These are phyloP conservation scores for Alternaria infectoria DNA, from an alignment of 2,329 filamentous ascomycete genomes.

Conservation along the genomic window DNA sequence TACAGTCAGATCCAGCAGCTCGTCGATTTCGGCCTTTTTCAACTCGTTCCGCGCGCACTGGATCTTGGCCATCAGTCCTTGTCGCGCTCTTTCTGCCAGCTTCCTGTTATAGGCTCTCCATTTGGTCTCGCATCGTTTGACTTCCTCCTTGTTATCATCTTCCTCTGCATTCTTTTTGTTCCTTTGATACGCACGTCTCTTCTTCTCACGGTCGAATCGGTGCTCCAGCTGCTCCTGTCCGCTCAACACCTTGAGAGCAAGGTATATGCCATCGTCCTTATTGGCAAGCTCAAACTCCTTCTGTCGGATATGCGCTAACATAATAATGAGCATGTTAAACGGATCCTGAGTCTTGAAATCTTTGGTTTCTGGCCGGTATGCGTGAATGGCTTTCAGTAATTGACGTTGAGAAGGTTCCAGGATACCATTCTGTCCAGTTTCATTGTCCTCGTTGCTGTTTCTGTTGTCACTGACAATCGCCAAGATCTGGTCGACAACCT, in stretches of 20 bases:
- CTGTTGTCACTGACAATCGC: neutral
- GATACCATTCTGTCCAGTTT: neutral
- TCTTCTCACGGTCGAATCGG: slow-evolving; percentile 2
- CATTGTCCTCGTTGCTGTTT: neutral
- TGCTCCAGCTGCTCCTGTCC: slow-evolving; percentile 5
- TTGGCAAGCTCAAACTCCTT: slow-evolving; percentile 15
- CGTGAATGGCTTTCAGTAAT: slow-evolving; percentile 21
- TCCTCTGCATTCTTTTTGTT: slow-evolving; percentile 8
- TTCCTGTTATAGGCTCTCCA: neutral
- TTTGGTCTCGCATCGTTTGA: neutral
- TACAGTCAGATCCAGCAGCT: slow-evolving; percentile 16
- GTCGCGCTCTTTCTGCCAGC: slow-evolving; percentile 4
- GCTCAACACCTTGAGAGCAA: slow-evolving; percentile 17
- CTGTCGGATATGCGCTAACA: slow-evolving; percentile 26
- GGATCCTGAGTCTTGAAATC: slow-evolving; percentile 18
- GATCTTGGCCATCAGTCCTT: slow-evolving; percentile 6
- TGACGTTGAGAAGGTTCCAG: slow-evolving; percentile 7
- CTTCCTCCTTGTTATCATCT: neutral
- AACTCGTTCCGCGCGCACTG: slow-evolving; percentile 11
- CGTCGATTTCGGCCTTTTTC: slow-evolving; percentile 6
- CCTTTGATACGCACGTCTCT: neutral
- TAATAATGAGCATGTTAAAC: slow-evolving; percentile 18
- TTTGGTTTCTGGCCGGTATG: slow-evolving; percentile 26
- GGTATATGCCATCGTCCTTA: slow-evolving; percentile 21
- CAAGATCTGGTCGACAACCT: neutral